These are phyloP conservation scores for Sporodiniella umbellata DNA, from an alignment of 371 early-diverging fungal species.

Conservation along the genomic window DNA sequence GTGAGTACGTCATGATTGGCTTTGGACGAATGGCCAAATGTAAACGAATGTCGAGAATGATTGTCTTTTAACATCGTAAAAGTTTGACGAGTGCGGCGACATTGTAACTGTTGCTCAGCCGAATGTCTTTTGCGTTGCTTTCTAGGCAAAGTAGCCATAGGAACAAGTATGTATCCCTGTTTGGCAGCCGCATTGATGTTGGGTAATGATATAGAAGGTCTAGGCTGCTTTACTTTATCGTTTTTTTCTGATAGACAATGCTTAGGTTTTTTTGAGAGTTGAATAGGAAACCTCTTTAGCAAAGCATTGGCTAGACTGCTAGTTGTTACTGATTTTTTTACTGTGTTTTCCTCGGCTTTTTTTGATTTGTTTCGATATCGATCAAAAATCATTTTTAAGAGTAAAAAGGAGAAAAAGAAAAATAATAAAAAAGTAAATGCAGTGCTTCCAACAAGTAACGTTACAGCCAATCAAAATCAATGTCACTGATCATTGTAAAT, in stretches of 20 bases:
- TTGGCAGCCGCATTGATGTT: conserved; percentile 13
- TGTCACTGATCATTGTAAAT: too few relatives aligned
- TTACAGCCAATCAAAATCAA: too few relatives aligned
- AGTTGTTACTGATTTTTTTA: conserved; percentile 13
- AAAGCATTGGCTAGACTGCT: conserved; percentile 30
- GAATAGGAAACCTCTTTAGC: conserved; percentile 31
- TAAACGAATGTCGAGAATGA: conserved; percentile 16
- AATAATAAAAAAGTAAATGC: neutral
- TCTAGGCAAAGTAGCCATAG: conserved; percentile 1
- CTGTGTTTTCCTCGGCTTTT: conserved; percentile 15
- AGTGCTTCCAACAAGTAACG: too few relatives aligned
- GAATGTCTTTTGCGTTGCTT: conserved; percentile 22
- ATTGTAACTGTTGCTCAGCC: conserved; percentile 17
- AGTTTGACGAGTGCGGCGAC: conserved; percentile 7
- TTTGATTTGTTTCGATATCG: conserved; percentile 34
- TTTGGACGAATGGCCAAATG: conserved; percentile 24
- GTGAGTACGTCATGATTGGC: conserved; percentile 2
- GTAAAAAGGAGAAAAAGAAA: conserved; percentile 1
- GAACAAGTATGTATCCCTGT: neutral
- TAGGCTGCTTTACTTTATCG: conserved; percentile 19
- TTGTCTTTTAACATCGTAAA: conserved; percentile 7
- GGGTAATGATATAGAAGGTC: conserved; percentile 40
- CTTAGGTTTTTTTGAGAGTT: conserved; percentile 18
- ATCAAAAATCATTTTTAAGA: conserved; percentile 31
- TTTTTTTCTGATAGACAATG: conserved; percentile 7